Evolutionary conservation across 495 filamentous ascomycete genomes (phyloP), one percentile per base, ranked within the genome.

Genomic region (Talaromyces wortmannii): DNA sequence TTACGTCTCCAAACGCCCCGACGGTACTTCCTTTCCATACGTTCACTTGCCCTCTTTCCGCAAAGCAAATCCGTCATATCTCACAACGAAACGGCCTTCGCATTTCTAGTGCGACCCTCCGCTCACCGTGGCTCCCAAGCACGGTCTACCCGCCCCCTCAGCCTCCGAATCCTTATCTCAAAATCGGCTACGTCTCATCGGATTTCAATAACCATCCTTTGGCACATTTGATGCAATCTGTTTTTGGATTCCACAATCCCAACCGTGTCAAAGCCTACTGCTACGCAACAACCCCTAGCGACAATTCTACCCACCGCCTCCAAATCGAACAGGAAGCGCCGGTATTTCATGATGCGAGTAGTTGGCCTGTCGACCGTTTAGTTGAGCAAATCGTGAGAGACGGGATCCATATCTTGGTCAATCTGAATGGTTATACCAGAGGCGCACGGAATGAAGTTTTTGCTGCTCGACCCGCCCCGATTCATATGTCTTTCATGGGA

Each of bases 401-500:
- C 62, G 87, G 85, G 4, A 95, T 99, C 51, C 94, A 99, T 67
- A 96, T 99, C 42, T 78, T 99, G 29, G 86, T 99, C 55, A 99
- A 99, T 56, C 77, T 99, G 16, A 99, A 99, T 64, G 94, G 94
- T 30, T 99, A 97, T 70, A 99, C 94, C 5, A 82, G 94, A 32
- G 94, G 94, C 16, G 94, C 94, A n/a, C 84, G 91, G 42, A 99
- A 99, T 59, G 95, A 99, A 65, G 83, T 97, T 15, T 99, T 99
- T 68, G 94, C 94, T 33, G 94, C 95, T 11, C 83, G 94, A 29
- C 91, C 94, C 8, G 91, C 91, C 4, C 94, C 94, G 0, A 92
- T 99, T 49, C 94, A 97, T 60, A 99, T 99, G 94, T 96, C 94
- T 0, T 99, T 99, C 67, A 99, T 99, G 94, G 94, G 94, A 2